Percentiles rank a stretch among this genome's conserved stretches.
Evolutionary conservation across 768 basidiomycete species (phyloP).

Genomic region (Coprinopsis marcescibilis): DNA sequence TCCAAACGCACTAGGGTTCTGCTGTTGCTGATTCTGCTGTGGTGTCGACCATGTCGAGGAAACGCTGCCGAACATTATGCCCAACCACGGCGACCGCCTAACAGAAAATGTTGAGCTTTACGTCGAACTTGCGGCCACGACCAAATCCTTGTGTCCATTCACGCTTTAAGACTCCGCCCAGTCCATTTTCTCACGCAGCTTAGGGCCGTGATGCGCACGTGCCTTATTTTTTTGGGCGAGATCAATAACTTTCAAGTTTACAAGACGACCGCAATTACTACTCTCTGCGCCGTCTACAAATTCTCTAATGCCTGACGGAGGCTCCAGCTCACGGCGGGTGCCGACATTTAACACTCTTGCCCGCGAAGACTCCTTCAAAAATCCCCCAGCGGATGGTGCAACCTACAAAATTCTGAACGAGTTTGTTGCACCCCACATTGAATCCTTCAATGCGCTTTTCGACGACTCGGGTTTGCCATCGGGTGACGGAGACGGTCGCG

Average conservation of each 20-base stretch:
- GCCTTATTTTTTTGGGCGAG: conserved; percentile 6
- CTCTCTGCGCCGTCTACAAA: conserved; percentile 14
- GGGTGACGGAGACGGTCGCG: conserved; percentile 72
- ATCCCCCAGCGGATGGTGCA: conserved; percentile 63
- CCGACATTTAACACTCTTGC: conserved; percentile 78
- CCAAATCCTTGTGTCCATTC: conserved; percentile 15
- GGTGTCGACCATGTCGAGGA: conserved; percentile 63
- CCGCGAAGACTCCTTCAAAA: conserved; percentile 72
- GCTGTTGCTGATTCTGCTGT: conserved; percentile 61
- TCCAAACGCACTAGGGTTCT: conserved; percentile 60
- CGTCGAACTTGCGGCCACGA: not conserved
- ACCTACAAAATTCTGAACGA: conserved; percentile 83
- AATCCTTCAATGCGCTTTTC: conserved; percentile 95
- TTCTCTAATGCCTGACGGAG: conserved; percentile 45
- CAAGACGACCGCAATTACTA: not conserved
- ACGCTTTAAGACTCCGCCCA: conserved; percentile 31
- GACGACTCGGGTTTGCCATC: conserved; percentile 81
- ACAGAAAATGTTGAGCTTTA: not conserved
- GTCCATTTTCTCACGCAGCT: not conserved
- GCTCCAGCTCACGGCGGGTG: conserved; percentile 29
- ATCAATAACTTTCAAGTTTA: not conserved
- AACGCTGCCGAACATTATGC: conserved; percentile 51
- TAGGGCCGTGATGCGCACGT: conserved; percentile 1
- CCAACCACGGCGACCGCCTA: conserved; percentile 10
- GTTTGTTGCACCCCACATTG: conserved; percentile 89